Base-by-base conservation (phyloP, 2,329 filamentous ascomycete genomes). In the Pseudocercospora crystallina region DNA sequence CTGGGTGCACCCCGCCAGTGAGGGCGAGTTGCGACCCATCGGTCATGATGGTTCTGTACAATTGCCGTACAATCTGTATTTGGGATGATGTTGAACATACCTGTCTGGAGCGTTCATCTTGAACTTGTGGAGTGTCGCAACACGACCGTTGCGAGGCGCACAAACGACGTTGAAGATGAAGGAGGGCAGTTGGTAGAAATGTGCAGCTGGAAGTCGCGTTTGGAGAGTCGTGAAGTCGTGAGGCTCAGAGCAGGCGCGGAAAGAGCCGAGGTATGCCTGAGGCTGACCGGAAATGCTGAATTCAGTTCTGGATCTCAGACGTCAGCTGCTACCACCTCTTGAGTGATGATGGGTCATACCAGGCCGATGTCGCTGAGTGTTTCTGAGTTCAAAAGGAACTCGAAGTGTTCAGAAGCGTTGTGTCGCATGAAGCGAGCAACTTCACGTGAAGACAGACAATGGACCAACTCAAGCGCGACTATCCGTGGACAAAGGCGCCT, bases 401-500 rank as follows among this genome's bases (percentile, higher is more conserved):
- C 20, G 20, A 26, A 26, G 4, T 26, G 20, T 26, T 26, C 20
- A 26, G 20, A 26, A 7, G 20, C 7, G 3, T 26, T 7, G 20
- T 26, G 20, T 26, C 20, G 7, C 20, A 26, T 4, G 20, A 26
- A 26, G 20, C 20, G 20, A 26, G 20, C 20, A 7, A 26, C 20
- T 26, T 3, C 20, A 26, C 20, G 20, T 26, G 20, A 26, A 26
- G 20, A 14, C 36, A 14, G 10, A 57, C 41, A 40, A 61, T 61
- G 58, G 54, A 61, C 8, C 49, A 50, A 15, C 47, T 60, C 44
- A 59, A 54, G 37, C 33, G 42, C 36, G 68, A 72, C 54, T 84
- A 84, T 61, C 81, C 82, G 58, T 87, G 84, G 83, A 77, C 75
- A 4, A 65, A 73, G 32, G 60, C 69, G 2, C 84, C 84, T 5